These are phyloP conservation scores for Furcasterigmium sp. DNA, from an alignment of 2,329 filamentous ascomycete species.

Conservation along the genomic window DNA sequence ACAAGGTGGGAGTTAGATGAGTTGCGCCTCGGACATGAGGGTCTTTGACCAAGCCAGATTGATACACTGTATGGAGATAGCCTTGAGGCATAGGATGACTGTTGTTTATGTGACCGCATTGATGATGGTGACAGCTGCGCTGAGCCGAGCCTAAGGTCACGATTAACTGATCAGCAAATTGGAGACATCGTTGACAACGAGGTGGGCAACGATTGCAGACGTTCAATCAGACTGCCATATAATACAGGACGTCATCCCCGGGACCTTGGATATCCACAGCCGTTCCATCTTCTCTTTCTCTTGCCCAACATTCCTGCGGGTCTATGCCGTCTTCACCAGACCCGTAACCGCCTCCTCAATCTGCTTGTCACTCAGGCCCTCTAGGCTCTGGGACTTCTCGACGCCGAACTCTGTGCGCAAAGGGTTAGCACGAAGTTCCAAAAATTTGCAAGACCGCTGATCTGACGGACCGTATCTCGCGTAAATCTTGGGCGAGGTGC, in stretches of 20 bases:
- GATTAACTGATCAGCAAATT: too few species aligned
- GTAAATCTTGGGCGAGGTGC: conserved; percentile 79
- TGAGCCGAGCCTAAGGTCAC: too few species aligned
- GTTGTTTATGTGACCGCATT: too few species aligned
- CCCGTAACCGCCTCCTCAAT: conserved; percentile 54
- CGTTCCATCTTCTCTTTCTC: not conserved
- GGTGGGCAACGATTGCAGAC: not conserved
- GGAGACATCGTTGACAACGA: too few species aligned
- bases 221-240: not conserved
- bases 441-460: too few species aligned
- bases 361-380: conserved; percentile 56
- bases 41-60: too few species aligned
- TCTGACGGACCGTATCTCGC: conserved; percentile 81
- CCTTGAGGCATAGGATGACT: too few species aligned
- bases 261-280: not conserved
- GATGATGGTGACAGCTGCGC: too few species aligned
- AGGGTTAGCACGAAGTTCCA: not conserved
- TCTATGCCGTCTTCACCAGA: conserved; percentile 37
- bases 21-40: too few species aligned
- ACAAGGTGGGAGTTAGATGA: too few species aligned
- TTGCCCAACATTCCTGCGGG: not conserved
- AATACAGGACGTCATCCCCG: not conserved
- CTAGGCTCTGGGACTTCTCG: conserved; percentile 53
- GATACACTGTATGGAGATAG: too few species aligned
- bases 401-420: conserved; percentile 42